A percentile compares a stretch with the other conserved stretches of the same genome.
Conservation (phyloP, 1,284 basidiomycete genomes). For the Stygiomarasmius scandens region DNA sequence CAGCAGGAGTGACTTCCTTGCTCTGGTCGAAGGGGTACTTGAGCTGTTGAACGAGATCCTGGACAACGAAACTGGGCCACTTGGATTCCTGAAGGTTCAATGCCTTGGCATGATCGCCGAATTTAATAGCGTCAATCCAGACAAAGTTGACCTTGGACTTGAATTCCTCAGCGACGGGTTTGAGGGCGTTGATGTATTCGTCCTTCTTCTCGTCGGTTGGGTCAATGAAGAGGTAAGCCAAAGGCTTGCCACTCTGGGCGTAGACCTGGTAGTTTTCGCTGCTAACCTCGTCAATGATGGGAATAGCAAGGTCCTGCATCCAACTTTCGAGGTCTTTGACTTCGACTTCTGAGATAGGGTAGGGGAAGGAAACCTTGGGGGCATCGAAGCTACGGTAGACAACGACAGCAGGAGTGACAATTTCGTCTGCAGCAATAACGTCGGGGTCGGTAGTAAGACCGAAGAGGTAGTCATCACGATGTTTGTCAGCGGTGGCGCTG, state of each 20-base stretch:
- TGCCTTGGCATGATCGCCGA: constrained; percentile 93
- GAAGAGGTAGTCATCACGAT: constrained; percentile 94
- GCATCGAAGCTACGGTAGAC: constrained; percentile 96
- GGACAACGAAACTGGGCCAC: constrained; percentile 95
- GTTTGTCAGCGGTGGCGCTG: constrained; percentile 78
- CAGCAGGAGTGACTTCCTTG: constrained; percentile 59
- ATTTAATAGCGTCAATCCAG: constrained; percentile 96
- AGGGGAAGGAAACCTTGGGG: constrained; percentile 71
- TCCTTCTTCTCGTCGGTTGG: constrained; percentile 73
- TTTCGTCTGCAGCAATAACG: constrained; percentile 70
- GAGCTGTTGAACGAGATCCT: constrained; percentile 81
- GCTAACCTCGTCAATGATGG: constrained; percentile 90
- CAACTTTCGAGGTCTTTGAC: constrained; percentile 73
- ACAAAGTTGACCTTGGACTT: constrained; percentile 96
- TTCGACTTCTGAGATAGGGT: constrained; percentile 61
- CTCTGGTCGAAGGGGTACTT: constrained; percentile 88
- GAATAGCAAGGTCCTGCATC: constrained; percentile 84
- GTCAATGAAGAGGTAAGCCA: constrained; percentile 96
- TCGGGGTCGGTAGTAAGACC: constrained; percentile 80
- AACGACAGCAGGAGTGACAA: constrained; percentile 82
- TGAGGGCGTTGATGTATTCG: constrained; percentile 69
- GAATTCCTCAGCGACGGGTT: constrained; percentile 78
- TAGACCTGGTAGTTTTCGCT: constrained; percentile 94
- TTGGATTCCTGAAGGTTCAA: constrained; percentile 84
- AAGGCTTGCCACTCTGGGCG: constrained; percentile 80